These are phyloP conservation scores for Symbiodinium pilosum DNA, from an alignment of 73 alveolate species.

Conservation along the genomic window DNA sequence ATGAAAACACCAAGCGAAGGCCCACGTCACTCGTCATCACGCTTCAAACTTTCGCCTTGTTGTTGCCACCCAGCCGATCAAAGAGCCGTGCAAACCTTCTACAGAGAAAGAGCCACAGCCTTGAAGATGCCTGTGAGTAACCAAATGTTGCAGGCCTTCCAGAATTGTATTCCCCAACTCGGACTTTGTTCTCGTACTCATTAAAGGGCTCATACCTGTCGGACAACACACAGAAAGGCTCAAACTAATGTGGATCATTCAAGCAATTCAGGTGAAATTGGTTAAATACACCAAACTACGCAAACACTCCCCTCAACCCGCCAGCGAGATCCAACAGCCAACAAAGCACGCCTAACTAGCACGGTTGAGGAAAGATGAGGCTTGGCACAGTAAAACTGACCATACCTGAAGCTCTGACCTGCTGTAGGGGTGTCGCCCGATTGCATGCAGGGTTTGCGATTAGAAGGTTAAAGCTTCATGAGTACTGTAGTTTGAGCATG, in stretches of 20 bases:
- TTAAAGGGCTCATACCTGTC: slow-evolving; percentile 85
- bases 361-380: not conserved
- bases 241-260: not conserved
- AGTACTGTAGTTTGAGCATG: too few relatives aligned
- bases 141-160: not conserved
- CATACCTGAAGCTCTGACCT: too few relatives aligned
- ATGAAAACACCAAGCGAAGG: too few relatives aligned
- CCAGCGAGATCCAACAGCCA: not conserved
- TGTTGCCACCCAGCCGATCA: slow-evolving; percentile 20
- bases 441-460: too few relatives aligned
- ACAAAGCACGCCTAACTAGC: not conserved
- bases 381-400: too few relatives aligned
- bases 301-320: not conserved
- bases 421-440: too few relatives aligned
- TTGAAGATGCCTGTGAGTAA: not conserved
- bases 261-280: not conserved
- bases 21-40: too few relatives aligned
- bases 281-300: too few relatives aligned
- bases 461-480: too few relatives aligned
- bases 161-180: slow-evolving; percentile 20
- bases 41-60: slow-evolving; percentile 33
- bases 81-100: slow-evolving; percentile 28
- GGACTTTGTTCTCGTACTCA: slow-evolving; percentile 67
- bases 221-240: not conserved
- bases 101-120: too few relatives aligned